Conservation (phyloP, 306 rosid genomes). For the Gleditsia sinensis region DNA sequence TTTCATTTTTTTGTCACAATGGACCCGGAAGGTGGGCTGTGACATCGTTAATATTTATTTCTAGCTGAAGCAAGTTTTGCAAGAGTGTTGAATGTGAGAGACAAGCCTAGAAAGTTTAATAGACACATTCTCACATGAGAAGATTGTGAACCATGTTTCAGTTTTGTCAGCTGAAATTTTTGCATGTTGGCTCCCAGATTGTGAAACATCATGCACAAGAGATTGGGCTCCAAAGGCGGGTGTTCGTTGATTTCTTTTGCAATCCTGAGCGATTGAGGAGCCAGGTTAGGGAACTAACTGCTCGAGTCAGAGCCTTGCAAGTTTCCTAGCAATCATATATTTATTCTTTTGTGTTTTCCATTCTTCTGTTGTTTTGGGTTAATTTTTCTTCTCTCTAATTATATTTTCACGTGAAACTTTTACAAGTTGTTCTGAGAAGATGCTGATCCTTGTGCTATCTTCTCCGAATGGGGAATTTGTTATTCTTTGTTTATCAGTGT, state of each 20-base stretch:
- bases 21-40: too few species aligned
- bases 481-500: not conserved
- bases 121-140: not conserved
- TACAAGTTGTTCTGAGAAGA: not conserved
- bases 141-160: slow-evolving; percentile 18
- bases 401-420: not conserved
- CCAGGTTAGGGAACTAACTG: slow-evolving; percentile 84
- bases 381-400: not conserved
- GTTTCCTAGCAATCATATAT: slow-evolving; percentile 48
- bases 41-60: not conserved
- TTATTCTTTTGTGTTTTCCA: not conserved
- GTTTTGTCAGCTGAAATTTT: slow-evolving; percentile 20
- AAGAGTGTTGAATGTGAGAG: not conserved
- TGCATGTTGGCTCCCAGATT: slow-evolving; percentile 55
- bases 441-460: not conserved
- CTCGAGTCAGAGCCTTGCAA: slow-evolving; percentile 85
- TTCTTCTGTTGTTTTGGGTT: not conserved
- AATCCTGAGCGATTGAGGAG: slow-evolving; percentile 86
- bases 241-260: slow-evolving; percentile 92
- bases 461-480: not conserved
- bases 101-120: not conserved
- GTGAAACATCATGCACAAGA: slow-evolving; percentile 92
- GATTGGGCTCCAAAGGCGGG: slow-evolving; percentile 83
- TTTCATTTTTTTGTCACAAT: too few species aligned
- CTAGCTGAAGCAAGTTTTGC: not conserved